Evolutionary conservation across 2,329 filamentous ascomycete genomes (phyloP).

Genomic region (Neofusicoccum sp.): DNA sequence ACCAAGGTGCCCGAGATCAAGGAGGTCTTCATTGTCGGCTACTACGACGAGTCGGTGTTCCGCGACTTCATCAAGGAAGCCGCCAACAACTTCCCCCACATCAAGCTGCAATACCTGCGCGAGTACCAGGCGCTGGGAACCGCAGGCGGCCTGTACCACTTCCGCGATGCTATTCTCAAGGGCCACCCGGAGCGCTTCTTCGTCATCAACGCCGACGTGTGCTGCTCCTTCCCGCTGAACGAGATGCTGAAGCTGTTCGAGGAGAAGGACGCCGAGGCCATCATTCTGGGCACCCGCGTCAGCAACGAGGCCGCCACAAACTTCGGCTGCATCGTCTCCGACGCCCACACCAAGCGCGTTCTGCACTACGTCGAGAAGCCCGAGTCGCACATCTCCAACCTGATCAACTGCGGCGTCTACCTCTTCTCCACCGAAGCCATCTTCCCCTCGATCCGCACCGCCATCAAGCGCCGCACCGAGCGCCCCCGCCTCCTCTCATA

Average conservation of each 20-base stretch:
- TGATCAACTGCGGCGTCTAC: slow-evolving; percentile 99
- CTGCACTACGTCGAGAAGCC: slow-evolving; percentile 99
- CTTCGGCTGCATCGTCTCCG: slow-evolving; percentile 97
- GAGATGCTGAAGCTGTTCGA: slow-evolving; percentile 95
- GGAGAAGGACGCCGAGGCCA: slow-evolving; percentile 92
- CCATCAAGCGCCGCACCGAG: slow-evolving; percentile 93
- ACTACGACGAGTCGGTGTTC: slow-evolving; percentile 97
- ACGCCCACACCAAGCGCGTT: slow-evolving; percentile 88
- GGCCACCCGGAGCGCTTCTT: slow-evolving; percentile 93
- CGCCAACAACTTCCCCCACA: slow-evolving; percentile 76
- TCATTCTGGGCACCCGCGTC: slow-evolving; percentile 91
- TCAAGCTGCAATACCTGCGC: slow-evolving; percentile 91
- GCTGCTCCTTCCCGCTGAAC: slow-evolving; percentile 93
- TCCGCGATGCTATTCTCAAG: slow-evolving; percentile 97
- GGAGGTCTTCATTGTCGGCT: slow-evolving; percentile 96
- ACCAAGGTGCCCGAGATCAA: slow-evolving; percentile 88
- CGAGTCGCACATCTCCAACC: slow-evolving; percentile 93
- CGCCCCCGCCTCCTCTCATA: slow-evolving; percentile 91
- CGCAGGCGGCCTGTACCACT: slow-evolving; percentile 95
- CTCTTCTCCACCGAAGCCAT: slow-evolving; percentile 94
- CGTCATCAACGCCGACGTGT: slow-evolving; percentile 96
- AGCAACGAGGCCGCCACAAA: slow-evolving; percentile 88
- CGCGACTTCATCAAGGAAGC: slow-evolving; percentile 97
- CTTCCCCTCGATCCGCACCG: slow-evolving; percentile 90
- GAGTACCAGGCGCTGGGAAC: slow-evolving; percentile 97